Base-by-base conservation (phyloP, 257 asterid genomes). In the Solanum ahanhuiri region DNA sequence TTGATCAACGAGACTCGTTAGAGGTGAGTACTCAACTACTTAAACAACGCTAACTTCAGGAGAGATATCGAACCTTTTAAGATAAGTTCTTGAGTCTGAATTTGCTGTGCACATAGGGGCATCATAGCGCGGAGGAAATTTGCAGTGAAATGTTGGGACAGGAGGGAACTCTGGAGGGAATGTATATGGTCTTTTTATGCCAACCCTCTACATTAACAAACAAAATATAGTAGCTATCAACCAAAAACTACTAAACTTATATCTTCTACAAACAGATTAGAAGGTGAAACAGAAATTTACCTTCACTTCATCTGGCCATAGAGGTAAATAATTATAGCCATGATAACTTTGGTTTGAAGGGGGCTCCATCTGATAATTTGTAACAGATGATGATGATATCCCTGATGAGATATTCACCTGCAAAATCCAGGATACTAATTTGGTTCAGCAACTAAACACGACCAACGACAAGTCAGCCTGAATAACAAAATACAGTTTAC, bases 271-370 rank as follows among this genome's bases (percentile, higher is more conserved):
- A 72, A 71, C 31, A 35, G 31, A 10, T 10, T 22, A 73, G 57
- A 22, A 34, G 72, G 72, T 64, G 82, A 15, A 48, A 41, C 72
- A 28, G 28, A 15, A 17, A 81, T 67, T 14, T 89, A 94, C 99
- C 99, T 93, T 95, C 76, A 92, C 96, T 81, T 93, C 97, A 87
- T 92, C 98, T 7, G 91, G 90, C 90, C 91, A 90, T 58, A 90
- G 85, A 34, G 91, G 92, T 33, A 89, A 66, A 71, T 91, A 92
- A 83, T 84, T 92, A 91, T 84, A 88, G 48, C 87, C 88, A 31
- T 87, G 91, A 72, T 87, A 89, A 87, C 89, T 96, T 96, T 95
- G 99, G 98, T 92, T 96, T 93, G 98, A 96, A 96, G 98, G 98
- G 99, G 95, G 98, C 99, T 96, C 99, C 92, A 90, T 91, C 88